A percentile compares a stretch with the other conserved stretches of the same genome.
These are phyloP conservation scores for Pelargonium myrrhifolium DNA, from an alignment of 441 rosid species.

Conservation along the genomic window DNA sequence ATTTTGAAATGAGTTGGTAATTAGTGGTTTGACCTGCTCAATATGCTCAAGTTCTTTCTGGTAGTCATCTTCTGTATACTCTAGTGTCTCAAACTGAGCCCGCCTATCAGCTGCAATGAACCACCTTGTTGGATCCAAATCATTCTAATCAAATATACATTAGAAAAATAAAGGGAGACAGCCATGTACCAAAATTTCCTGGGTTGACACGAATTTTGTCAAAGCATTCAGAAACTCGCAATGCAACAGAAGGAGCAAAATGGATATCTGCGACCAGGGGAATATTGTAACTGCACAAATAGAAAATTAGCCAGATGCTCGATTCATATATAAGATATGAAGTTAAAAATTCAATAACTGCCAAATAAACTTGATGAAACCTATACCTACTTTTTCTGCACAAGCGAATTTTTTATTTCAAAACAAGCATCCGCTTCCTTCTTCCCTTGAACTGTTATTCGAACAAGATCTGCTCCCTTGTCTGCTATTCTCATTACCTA, in stretches of 20 bases:
- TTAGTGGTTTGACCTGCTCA: constrained; percentile 55
- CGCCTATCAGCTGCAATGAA: constrained; percentile 78
- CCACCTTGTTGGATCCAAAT: constrained; percentile 17
- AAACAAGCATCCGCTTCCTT: constrained; percentile 95
- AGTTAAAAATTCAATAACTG: too few species aligned
- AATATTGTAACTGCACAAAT: constrained; percentile 68
- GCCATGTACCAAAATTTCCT: constrained; percentile 74
- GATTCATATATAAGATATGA: constrained; percentile 12
- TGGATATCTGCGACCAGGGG: constrained; percentile 97
- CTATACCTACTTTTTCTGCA: constrained; percentile 72
- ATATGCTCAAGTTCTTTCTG: constrained; percentile 92
- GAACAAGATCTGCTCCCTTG: constrained; percentile 82
- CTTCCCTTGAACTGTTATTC: constrained; percentile 98
- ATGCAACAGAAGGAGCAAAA: constrained; percentile 86
- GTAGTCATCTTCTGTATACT: constrained; percentile 88
- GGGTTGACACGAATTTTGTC: constrained; percentile 98
- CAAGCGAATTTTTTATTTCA: constrained; percentile 79
- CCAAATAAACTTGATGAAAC: constrained; percentile 3
- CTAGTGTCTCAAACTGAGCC: constrained; percentile 86
- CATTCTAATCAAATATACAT: constrained; percentile 11
- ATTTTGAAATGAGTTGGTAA: background rate
- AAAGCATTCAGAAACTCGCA: constrained; percentile 89
- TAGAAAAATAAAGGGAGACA: constrained; percentile 7
- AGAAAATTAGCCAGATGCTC: constrained; percentile 14
- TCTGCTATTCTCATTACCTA: constrained; percentile 95